Conservation (phyloP, 768 basidiomycete genomes). For the Sporobolomyces roseus region DNA sequence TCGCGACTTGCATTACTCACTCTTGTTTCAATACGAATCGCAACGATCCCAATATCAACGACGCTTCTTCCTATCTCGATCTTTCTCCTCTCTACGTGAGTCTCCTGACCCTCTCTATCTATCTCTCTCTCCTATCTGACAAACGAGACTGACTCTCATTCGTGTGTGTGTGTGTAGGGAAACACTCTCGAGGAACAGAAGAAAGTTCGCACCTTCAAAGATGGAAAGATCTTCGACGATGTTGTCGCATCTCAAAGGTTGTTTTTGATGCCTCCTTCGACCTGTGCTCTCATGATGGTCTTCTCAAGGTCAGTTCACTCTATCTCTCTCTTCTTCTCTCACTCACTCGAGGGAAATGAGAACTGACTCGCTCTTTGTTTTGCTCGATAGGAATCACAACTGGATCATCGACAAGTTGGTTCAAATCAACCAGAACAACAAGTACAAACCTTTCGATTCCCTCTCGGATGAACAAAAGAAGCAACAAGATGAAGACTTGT, state of each 20-base stretch:
- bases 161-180: slow-evolving; percentile 49
- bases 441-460: slow-evolving; percentile 47
- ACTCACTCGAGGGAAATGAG: not conserved
- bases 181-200: slow-evolving; percentile 56
- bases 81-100: slow-evolving; percentile 62
- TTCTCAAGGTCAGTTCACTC: slow-evolving; percentile 56
- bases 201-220: slow-evolving; percentile 57
- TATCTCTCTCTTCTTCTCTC: not conserved
- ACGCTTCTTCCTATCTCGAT: slow-evolving; percentile 70
- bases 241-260: slow-evolving; percentile 52
- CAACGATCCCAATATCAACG: slow-evolving; percentile 53
- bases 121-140: not conserved
- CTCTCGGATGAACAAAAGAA: slow-evolving; percentile 17
- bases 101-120: not conserved
- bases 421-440: slow-evolving; percentile 58
- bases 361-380: not conserved
- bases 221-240: slow-evolving; percentile 65
- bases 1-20: slow-evolving; percentile 50
- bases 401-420: slow-evolving; percentile 58
- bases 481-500: slow-evolving; percentile 38
- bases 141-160: not conserved
- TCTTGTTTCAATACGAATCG: slow-evolving; percentile 64
- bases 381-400: slow-evolving; percentile 50
- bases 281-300: slow-evolving; percentile 64
- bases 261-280: slow-evolving; percentile 67